Conservation (phyloP, 257 asterid genomes). For the Solanum paucissectum region DNA sequence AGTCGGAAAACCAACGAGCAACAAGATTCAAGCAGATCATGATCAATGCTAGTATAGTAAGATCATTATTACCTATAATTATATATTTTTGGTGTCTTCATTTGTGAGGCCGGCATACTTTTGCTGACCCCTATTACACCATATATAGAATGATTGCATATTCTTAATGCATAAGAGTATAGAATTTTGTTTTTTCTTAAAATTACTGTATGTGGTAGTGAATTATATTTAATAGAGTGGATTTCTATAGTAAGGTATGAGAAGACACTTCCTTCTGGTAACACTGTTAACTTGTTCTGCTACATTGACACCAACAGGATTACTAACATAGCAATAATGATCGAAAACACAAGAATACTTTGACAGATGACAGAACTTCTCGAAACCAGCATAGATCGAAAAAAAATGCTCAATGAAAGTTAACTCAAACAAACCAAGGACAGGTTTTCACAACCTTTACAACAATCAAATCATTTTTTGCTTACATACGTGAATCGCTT, state of each 20-base stretch:
- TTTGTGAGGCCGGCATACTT: constrained; percentile 64
- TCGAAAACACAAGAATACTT: not conserved
- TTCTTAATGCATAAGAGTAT: constrained; percentile 18
- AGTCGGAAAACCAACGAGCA: constrained; percentile 65
- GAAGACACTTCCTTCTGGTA: not conserved
- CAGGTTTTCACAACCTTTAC: not conserved
- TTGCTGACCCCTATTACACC: constrained; percentile 54
- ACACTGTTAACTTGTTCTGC: not conserved
- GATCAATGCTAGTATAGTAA: constrained; percentile 44
- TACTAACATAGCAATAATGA: not conserved
- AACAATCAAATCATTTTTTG: not conserved
- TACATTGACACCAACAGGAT: not conserved
- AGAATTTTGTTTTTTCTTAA: constrained; percentile 12
- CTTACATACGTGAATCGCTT: not conserved
- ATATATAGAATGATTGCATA: constrained; percentile 19
- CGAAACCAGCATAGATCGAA: not conserved
- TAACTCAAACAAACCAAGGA: not conserved
- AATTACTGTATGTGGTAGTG: constrained; percentile 6
- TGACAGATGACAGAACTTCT: not conserved
- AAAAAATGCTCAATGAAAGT: not conserved
- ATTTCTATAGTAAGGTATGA: not conserved
- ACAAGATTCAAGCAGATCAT: constrained; percentile 41
- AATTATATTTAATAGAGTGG: not conserved
- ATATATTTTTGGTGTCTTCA: constrained; percentile 26
- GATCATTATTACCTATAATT: not conserved